Conservation (phyloP, 345 rosid genomes). For the Populus nigra region DNA sequence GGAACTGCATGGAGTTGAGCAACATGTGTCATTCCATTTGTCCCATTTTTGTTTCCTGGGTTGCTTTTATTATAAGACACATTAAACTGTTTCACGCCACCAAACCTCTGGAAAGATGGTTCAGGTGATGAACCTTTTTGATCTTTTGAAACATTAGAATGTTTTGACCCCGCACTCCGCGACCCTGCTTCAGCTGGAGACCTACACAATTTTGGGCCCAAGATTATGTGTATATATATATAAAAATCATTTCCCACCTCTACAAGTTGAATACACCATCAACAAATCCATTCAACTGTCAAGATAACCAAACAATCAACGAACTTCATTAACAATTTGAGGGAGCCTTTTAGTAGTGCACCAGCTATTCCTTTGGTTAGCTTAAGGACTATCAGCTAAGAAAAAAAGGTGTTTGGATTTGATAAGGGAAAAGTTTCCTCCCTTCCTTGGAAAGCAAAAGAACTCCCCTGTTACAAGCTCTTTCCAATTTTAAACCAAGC, state of each 20-base stretch:
- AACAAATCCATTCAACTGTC: neutral
- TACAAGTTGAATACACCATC: neutral
- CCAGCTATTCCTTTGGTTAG: neutral
- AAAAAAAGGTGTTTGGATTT: neutral
- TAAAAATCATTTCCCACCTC: neutral
- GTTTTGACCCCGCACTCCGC: constrained; percentile 18
- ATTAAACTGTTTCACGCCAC: constrained; percentile 54
- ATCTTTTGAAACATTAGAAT: constrained; percentile 24
- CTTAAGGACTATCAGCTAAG: neutral
- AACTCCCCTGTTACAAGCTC: neutral
- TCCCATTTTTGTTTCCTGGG: constrained; percentile 40
- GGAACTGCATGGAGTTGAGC: constrained; percentile 52
- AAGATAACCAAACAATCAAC: neutral
- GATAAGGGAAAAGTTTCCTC: neutral
- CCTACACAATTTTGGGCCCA: constrained; percentile 32
- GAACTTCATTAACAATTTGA: neutral
- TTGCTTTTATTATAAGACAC: constrained; percentile 41
- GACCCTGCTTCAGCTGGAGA: constrained; percentile 33
- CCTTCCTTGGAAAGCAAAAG: neutral
- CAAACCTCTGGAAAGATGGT: constrained; percentile 28
- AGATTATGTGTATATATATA: neutral
- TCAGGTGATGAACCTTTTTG: constrained; percentile 36
- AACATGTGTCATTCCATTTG: constrained; percentile 37
- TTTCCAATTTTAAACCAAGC: neutral
- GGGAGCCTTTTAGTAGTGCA: neutral